These are phyloP conservation scores for Echites panduratus DNA, from an alignment of 257 asterid genomes.

Conservation along the genomic window DNA sequence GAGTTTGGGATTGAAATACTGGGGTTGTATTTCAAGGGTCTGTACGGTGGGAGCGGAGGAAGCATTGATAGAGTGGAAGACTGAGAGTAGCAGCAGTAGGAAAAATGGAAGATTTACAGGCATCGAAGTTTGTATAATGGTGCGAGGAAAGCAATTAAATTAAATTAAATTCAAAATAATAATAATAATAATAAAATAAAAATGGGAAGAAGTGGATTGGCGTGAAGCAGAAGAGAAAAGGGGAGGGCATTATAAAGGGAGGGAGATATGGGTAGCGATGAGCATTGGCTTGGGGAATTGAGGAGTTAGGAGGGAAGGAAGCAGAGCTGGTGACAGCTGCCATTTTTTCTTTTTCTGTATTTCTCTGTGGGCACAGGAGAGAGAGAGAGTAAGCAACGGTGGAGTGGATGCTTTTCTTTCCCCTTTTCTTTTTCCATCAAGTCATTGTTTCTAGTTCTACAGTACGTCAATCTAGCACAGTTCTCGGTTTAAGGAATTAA, in stretches of 20 bases:
- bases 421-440: background rate
- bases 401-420: background rate
- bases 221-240: background rate
- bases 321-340: conserved; percentile 65
- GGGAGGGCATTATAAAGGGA: background rate
- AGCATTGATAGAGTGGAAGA: background rate
- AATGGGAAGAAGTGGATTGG: background rate
- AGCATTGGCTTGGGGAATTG: conserved; percentile 9
- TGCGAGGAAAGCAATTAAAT: background rate
- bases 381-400: background rate
- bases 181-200: background rate
- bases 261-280: background rate
- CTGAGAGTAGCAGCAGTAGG: background rate
- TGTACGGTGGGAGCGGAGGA: background rate
- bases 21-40: background rate
- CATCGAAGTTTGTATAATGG: background rate
- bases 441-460: background rate
- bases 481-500: too few species aligned
- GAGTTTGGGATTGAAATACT: conserved; percentile 41
- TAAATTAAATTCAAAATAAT: too few species aligned
- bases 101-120: background rate
- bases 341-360: background rate
- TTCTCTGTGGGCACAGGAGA: background rate
- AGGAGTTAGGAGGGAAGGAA: conserved; percentile 10
- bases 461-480: too few species aligned